Base-by-base conservation (phyloP, 164 flowering plant genomes). In the Liquidambar formosana region DNA sequence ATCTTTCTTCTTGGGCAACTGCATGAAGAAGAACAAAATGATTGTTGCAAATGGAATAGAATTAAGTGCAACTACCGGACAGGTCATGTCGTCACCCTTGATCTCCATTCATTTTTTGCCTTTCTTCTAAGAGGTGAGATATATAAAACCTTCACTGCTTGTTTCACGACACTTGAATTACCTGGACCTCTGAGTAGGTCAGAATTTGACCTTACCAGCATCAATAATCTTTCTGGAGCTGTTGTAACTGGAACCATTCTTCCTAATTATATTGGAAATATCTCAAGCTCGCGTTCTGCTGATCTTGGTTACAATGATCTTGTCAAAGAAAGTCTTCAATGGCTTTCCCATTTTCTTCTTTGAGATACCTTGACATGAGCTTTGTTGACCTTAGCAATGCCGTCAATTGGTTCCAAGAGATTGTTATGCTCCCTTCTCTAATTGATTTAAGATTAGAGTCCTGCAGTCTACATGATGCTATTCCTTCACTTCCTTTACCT, bases 241-340 rank as follows among this genome's bases (percentile, higher is more conserved):
- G 19, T 12, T 14, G 21, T 79, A 45, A 4, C 0, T 12, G 72
- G 74, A 2, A 8, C 4, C n/a, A n/a, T n/a, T 4, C 21, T 81
- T 66, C 77, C 77, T 56, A 48, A 25, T 27, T 62, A 76, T 5
- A 59, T 78, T 16, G 75, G 75, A 4, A 81, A 74, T 52, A 78
- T 81, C n/a, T 57, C 78, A 1, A 69, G 19, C 64, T 52, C 78
- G 65, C 38, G 14, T 15, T 44, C 13, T 38, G 79, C 78, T 68
- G 76, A 81, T 61, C 75, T 80, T 4, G 11, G 49, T 5, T 0
- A 21, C 15, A 74, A 58, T 15, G 0, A 0, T 26, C 9, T 1
- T 6, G 1, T 38, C 0, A 41, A 23, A n/a, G 23, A 51, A 0
- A 59, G 22, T 9, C 68, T 75, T n/a, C 18, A 46, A 0, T 75